These are phyloP conservation scores for Seiridium unicorne DNA, from an alignment of 2,329 filamentous ascomycete genomes.

Conservation along the genomic window DNA sequence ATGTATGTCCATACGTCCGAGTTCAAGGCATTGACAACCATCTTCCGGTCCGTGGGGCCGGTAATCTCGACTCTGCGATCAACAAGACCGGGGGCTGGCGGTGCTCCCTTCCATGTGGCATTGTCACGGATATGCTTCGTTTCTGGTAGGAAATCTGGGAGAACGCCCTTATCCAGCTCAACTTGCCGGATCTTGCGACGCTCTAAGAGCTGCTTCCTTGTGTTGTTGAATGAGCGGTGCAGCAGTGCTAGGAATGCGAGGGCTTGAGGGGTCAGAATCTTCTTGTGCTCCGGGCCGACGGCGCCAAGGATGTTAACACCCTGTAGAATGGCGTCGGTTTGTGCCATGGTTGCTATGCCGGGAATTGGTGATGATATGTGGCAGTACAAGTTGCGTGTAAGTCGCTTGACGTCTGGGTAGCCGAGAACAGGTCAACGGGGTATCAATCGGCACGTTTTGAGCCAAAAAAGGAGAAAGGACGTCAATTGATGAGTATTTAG, in stretches of 20 bases:
- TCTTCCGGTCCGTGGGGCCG: constrained; percentile 95
- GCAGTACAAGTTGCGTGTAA: background rate
- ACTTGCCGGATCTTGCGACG: constrained; percentile 83
- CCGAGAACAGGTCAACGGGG: background rate
- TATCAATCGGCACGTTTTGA: constrained; percentile 2
- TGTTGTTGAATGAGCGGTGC: constrained; percentile 90
- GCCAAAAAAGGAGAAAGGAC: background rate
- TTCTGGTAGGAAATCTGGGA: constrained; percentile 94
- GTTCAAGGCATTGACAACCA: constrained; percentile 97
- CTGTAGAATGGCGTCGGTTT: constrained; percentile 75
- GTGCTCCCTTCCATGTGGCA: constrained; percentile 87
- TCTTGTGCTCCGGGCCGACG: constrained; percentile 75
- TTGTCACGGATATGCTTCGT: constrained; percentile 95
- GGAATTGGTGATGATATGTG: background rate
- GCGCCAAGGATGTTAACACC: constrained; percentile 84
- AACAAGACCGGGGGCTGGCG: constrained; percentile 86
- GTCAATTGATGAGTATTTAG: background rate
- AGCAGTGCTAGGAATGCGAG: constrained; percentile 90
- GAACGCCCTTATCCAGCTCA: constrained; percentile 84
- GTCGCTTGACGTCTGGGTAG: background rate
- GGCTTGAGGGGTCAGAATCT: constrained; percentile 89
- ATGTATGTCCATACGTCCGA: constrained; percentile 98
- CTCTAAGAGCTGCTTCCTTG: constrained; percentile 85
- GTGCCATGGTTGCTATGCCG: constrained; percentile 50
- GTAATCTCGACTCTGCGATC: constrained; percentile 97